Percentiles rank a stretch among this genome's conserved stretches.
These are phyloP conservation scores for Bipolaris oryzae DNA, from an alignment of 2,329 filamentous ascomycete genomes.

Conservation along the genomic window DNA sequence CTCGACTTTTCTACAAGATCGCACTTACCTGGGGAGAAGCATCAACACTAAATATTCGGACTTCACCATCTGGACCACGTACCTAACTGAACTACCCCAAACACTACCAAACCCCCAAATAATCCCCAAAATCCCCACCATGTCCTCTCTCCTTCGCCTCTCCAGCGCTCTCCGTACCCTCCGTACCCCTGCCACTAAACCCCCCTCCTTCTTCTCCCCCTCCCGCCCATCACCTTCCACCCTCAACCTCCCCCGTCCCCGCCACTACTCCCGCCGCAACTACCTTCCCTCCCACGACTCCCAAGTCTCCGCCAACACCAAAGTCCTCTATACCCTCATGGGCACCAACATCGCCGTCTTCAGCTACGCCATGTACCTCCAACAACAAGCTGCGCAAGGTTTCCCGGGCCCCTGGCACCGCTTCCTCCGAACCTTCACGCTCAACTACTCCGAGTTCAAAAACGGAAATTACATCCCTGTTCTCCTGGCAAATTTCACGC, in stretches of 20 bases:
- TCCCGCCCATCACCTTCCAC: conserved; percentile 12
- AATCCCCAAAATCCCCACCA: neutral
- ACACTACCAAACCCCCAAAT: neutral
- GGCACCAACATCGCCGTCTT: conserved; percentile 51
- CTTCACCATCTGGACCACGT: neutral
- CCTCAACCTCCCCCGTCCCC: conserved; percentile 13
- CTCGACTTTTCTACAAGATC: neutral
- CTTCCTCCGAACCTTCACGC: conserved; percentile 42
- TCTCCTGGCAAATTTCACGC: conserved; percentile 51
- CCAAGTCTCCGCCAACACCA: conserved; percentile 20
- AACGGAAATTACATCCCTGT: conserved; percentile 46
- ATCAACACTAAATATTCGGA: neutral
- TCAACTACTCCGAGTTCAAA: conserved; percentile 37
- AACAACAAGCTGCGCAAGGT: conserved; percentile 29
- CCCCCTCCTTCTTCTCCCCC: conserved; percentile 30
- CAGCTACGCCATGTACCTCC: conserved; percentile 45
- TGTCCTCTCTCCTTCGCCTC: conserved; percentile 16
- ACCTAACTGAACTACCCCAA: neutral
- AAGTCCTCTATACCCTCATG: conserved; percentile 46
- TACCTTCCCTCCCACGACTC: neutral
- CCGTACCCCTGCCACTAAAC: conserved; percentile 12
- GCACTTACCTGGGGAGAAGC: neutral
- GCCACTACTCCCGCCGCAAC: conserved; percentile 7
- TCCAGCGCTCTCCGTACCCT: conserved; percentile 17
- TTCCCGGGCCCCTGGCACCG: conserved; percentile 14